phyloP scores from a whole-genome alignment of 2,329 filamentous ascomycete genomes.

The Neopestalotiopsis rosae region DNA sequence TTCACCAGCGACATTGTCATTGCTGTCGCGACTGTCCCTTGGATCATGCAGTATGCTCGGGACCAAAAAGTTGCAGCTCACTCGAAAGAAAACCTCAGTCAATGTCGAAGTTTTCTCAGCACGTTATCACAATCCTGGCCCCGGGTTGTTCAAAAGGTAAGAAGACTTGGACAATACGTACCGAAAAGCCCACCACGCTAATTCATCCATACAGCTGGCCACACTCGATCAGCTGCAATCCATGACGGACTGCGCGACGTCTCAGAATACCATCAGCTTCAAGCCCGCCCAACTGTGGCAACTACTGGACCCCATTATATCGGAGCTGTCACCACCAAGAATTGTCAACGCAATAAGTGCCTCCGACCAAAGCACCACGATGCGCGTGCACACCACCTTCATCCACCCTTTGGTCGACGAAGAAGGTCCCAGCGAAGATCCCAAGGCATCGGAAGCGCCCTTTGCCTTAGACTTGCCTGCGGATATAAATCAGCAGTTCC shows the following conservation, averaged over 20 bases:
- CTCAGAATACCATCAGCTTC: constrained; percentile 9
- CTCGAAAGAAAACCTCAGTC: background rate
- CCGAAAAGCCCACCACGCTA: background rate
- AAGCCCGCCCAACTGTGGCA: background rate
- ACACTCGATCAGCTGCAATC: constrained; percentile 7
- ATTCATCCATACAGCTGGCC: background rate
- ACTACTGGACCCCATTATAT: background rate
- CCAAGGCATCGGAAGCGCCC: background rate
- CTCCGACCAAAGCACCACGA: background rate
- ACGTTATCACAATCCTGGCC: background rate
- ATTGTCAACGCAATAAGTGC: background rate
- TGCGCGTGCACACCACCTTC: constrained; percentile 8
- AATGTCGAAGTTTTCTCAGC: constrained; percentile 6
- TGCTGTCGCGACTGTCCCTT: constrained; percentile 5
- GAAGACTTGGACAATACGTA: background rate
- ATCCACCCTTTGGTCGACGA: background rate
- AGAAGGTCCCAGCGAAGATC: background rate
- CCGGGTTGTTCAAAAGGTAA: constrained; percentile 1
- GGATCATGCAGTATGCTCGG: constrained; percentile 6
- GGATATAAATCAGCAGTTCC: background rate
- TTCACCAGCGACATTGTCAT: constrained; percentile 3
- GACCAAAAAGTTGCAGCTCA: background rate
- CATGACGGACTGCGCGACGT: background rate
- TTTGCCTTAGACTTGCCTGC: background rate
- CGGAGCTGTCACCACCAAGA: background rate